Percentiles rank a stretch among this genome's conserved stretches.
Conservation (phyloP, 257 asterid genomes). For the Penstemon davidsonii region DNA sequence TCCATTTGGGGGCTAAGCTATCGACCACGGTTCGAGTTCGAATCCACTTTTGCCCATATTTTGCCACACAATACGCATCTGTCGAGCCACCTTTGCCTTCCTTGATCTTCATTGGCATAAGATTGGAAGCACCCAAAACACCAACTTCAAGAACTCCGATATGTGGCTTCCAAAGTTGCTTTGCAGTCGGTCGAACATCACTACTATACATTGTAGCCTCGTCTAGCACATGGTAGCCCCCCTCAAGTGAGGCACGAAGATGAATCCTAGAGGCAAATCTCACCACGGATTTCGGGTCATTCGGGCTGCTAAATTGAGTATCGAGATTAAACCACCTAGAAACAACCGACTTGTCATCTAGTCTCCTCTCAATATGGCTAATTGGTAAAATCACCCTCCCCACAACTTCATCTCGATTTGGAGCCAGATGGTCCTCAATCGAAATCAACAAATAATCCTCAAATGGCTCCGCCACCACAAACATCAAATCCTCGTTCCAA, state of each 20-base stretch:
- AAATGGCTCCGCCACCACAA: slow-evolving; percentile 83
- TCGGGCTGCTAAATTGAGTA: slow-evolving; percentile 41
- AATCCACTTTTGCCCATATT: slow-evolving; percentile 87
- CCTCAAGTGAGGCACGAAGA: slow-evolving; percentile 73
- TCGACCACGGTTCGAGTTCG: slow-evolving; percentile 81
- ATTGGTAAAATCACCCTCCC: slow-evolving; percentile 63
- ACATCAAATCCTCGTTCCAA: slow-evolving; percentile 84
- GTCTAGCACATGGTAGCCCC: slow-evolving; percentile 88
- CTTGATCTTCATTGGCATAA: slow-evolving; percentile 74
- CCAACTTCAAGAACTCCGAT: slow-evolving; percentile 91
- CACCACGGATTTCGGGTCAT: slow-evolving; percentile 47
- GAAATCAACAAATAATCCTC: slow-evolving; percentile 69
- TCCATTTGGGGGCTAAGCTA: slow-evolving; percentile 77
- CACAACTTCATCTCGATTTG: slow-evolving; percentile 65
- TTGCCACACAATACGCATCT: slow-evolving; percentile 76
- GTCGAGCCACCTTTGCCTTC: slow-evolving; percentile 85
- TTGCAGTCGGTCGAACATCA: slow-evolving; percentile 80
- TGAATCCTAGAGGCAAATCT: slow-evolving; percentile 81
- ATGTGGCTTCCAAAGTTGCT: slow-evolving; percentile 90
- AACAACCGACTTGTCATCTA: slow-evolving; percentile 58
- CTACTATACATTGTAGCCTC: slow-evolving; percentile 88
- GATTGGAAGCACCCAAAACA: slow-evolving; percentile 67
- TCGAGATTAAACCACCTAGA: slow-evolving; percentile 84
- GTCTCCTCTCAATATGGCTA: slow-evolving; percentile 53
- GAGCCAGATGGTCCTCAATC: slow-evolving; percentile 62